A percentile compares a stretch with the other conserved stretches of the same genome.
Evolutionary conservation across 768 basidiomycete species (phyloP).

Genomic region (Nidularia sp.): DNA sequence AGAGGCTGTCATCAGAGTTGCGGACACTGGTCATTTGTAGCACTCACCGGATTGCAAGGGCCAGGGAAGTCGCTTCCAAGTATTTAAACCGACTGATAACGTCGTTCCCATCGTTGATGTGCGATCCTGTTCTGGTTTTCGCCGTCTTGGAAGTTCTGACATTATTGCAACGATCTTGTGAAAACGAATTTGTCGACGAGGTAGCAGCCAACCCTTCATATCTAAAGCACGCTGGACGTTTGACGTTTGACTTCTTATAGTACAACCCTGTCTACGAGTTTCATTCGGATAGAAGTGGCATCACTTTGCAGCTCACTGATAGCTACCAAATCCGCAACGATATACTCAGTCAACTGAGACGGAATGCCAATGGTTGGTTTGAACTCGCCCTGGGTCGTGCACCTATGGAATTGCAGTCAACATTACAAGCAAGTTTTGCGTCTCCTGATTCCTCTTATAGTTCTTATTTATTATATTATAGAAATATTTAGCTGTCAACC

Average conservation of each 20-base stretch:
- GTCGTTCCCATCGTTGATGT: slow-evolving; percentile 93
- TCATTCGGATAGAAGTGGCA: slow-evolving; percentile 68
- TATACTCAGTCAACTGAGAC: slow-evolving; percentile 71
- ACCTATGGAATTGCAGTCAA: slow-evolving; percentile 89
- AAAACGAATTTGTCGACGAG: slow-evolving; percentile 91
- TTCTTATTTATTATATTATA: slow-evolving; percentile 22
- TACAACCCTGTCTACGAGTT: slow-evolving; percentile 88
- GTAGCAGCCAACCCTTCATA: slow-evolving; percentile 26
- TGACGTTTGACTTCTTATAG: slow-evolving; percentile 30
- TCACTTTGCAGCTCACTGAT: slow-evolving; percentile 80
- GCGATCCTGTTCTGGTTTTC: slow-evolving; percentile 82
- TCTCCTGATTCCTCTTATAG: slow-evolving; percentile 1
- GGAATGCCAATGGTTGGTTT: slow-evolving; percentile 80
- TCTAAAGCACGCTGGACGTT: too few species aligned
- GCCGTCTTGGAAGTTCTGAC: slow-evolving; percentile 91
- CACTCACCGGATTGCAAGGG: slow-evolving; percentile 80
- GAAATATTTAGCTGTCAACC: slow-evolving; percentile 85
- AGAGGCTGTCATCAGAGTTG: slow-evolving; percentile 66
- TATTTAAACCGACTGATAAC: slow-evolving; percentile 84
- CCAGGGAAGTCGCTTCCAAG: slow-evolving; percentile 76
- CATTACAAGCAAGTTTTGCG: slow-evolving; percentile 64
- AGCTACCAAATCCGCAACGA: slow-evolving; percentile 83
- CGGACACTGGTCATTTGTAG: slow-evolving; percentile 70
- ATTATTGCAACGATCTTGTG: slow-evolving; percentile 79
- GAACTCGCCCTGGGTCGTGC: slow-evolving; percentile 82